Base-by-base conservation (phyloP, 805 yeast genomes). In the Cephaloascus fragrans region DNA sequence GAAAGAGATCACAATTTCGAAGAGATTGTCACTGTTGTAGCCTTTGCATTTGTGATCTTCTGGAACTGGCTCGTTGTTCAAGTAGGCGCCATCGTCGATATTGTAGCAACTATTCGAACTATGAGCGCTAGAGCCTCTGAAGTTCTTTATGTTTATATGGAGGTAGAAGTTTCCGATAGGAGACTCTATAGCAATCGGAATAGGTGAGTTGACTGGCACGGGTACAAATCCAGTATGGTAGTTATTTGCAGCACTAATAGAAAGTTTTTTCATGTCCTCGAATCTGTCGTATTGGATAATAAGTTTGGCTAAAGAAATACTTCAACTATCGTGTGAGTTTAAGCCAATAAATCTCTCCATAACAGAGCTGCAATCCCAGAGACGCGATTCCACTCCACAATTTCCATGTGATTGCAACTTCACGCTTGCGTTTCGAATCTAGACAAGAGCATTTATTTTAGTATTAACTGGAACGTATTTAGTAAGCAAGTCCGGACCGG, bases 171-270 rank as follows among this genome's bases (percentile, higher is more conserved):
- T 46, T 1, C 73, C 76, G 18, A 58, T 46, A 1, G 59, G 59
- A 1, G 72, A 60, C 4, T 56, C 48, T n/a, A 73, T 49, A 12
- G 43, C 49, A 2, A 67, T 41, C 1, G 69, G 66, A 3, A 39
- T 42, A 26, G 59, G 59, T 2, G 71, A 52, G 44, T 74, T 74
- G 12, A 75, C 67, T 1, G 75, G 69, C 2, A 73, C 68, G 3
- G 56, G 43, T 34, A 50, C 50, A 34, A 47, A 50, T 3, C 48
- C 44, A 9, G 44, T 49, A 2, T 52, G 53, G 38, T 59, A 61
- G 26, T 41, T 42, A 18, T 53, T 47, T 5, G 64, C 43, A 1
- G 60, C 67, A 23, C 49, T 55, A 17, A 67, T 57, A 12, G 57
- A 43, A 39, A 66, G 51, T 40, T 66, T 44, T 44, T 63, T 63